Conservation (phyloP, 805 yeast genomes). For the Candida coquimbonensis region DNA sequence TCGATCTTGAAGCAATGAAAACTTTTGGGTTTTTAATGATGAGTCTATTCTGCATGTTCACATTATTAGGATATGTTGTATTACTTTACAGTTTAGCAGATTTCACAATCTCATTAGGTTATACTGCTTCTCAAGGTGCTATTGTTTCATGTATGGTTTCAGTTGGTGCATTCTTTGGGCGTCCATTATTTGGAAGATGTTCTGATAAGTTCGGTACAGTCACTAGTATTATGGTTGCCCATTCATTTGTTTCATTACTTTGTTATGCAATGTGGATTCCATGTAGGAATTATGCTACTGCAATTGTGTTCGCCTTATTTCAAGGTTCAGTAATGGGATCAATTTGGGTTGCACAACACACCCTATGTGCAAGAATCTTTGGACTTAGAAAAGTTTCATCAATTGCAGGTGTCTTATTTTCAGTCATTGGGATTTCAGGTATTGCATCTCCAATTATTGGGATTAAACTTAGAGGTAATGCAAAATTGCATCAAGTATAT, state of each 20-base stretch:
- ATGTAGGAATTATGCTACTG: constrained; percentile 47
- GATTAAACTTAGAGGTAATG: constrained; percentile 35
- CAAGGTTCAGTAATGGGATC: constrained; percentile 55
- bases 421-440: constrained; percentile 3
- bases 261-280: constrained; percentile 48
- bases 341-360: constrained; percentile 43
- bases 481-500: constrained; percentile 8
- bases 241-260: constrained; percentile 32
- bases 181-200: constrained; percentile 46
- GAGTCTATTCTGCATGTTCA: constrained; percentile 34
- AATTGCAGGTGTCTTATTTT: constrained; percentile 40
- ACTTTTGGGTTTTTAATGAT: constrained; percentile 38
- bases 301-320: constrained; percentile 41
- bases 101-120: constrained; percentile 53
- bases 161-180: constrained; percentile 46
- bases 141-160: constrained; percentile 52
- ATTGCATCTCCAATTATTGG: constrained; percentile 49
- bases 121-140: constrained; percentile 45
- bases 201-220: constrained; percentile 46
- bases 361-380: constrained; percentile 42
- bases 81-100: constrained; percentile 51
- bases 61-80: constrained; percentile 54
- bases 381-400: constrained; percentile 45
- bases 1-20: constrained; percentile 34
- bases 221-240: constrained; percentile 35